These are phyloP conservation scores for Garcia nutans DNA, from an alignment of 345 rosid species.

Conservation along the genomic window DNA sequence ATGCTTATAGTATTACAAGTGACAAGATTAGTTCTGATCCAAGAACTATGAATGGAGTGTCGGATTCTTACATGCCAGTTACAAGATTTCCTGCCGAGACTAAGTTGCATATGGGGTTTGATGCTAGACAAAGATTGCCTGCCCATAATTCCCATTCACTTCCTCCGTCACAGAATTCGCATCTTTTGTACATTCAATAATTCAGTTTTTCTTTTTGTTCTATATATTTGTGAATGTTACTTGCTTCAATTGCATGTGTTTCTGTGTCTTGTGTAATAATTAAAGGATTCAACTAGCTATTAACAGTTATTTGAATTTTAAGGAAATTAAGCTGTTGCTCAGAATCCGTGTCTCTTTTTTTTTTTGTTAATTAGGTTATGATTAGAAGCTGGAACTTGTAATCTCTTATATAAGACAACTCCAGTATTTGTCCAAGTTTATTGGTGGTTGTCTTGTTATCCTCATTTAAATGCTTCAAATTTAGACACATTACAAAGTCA, in stretches of 20 bases:
- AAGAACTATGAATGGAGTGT: conserved; percentile 14
- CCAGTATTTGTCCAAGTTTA: no score
- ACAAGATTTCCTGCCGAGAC: conserved; percentile 46
- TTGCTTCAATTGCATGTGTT: background rate
- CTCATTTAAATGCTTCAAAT: background rate
- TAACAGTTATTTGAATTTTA: no score
- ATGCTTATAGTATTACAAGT: conserved; percentile 40
- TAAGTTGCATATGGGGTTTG: conserved; percentile 33
- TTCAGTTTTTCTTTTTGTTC: background rate
- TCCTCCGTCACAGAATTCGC: conserved; percentile 34
- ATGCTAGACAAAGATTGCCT: conserved; percentile 29
- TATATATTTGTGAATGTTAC: no score
- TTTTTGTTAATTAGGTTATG: no score
- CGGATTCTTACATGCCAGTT: conserved; percentile 29
- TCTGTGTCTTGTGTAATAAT: background rate
- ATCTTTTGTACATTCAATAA: conserved; percentile 41
- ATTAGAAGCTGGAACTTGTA: no score
- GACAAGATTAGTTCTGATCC: conserved; percentile 33
- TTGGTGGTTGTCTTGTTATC: background rate
- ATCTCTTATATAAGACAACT: no score
- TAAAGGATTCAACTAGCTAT: background rate
- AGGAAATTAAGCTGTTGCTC: no score
- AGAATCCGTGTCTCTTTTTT: no score
- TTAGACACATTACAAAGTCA: background rate
- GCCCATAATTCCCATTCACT: conserved; percentile 32